A percentile compares a stretch with the other conserved stretches of the same genome.
phyloP scores from a whole-genome alignment of 2,329 filamentous ascomycete genomes.

The Blumeria graminis region DNA sequence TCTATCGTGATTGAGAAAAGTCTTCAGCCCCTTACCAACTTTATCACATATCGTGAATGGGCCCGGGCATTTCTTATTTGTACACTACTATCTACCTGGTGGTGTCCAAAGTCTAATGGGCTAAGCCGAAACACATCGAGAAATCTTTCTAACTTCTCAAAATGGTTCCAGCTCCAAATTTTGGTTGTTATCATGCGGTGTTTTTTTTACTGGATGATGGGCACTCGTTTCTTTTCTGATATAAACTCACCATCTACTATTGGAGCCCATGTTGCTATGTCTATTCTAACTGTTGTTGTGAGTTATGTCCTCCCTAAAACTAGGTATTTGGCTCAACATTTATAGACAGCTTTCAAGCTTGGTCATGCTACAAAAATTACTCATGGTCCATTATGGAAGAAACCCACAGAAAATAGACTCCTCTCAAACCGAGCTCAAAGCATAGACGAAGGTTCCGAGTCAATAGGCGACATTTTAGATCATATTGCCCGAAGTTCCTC shows the following conservation, averaged over 20 bases:
- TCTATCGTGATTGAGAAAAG: neutral
- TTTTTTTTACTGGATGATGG: constrained; percentile 18
- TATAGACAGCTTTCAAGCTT: constrained; percentile 8
- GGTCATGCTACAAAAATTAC: constrained; percentile 8
- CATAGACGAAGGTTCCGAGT: constrained; percentile 16
- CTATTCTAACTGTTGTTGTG: constrained; percentile 28
- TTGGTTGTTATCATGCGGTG: constrained; percentile 31
- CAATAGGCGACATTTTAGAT: constrained; percentile 24
- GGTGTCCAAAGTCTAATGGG: constrained; percentile 43
- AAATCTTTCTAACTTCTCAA: constrained; percentile 32
- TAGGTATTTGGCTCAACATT: constrained; percentile 3
- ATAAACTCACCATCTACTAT: constrained; percentile 5
- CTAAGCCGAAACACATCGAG: constrained; percentile 32
- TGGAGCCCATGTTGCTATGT: constrained; percentile 28
- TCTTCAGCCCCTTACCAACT: neutral
- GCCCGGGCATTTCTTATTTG: constrained; percentile 23
- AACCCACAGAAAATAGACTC: constrained; percentile 8
- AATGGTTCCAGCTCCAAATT: constrained; percentile 43
- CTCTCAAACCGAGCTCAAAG: constrained; percentile 7
- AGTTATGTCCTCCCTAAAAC: constrained; percentile 12
- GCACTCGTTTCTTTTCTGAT: constrained; percentile 7
- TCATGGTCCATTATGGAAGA: constrained; percentile 26
- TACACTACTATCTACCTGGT: constrained; percentile 32
- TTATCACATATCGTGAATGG: constrained; percentile 1
- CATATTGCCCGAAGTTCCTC: constrained; percentile 15